phyloP scores from a whole-genome alignment of 768 basidiomycete genomes.

The Pisolithus tinctorius region DNA sequence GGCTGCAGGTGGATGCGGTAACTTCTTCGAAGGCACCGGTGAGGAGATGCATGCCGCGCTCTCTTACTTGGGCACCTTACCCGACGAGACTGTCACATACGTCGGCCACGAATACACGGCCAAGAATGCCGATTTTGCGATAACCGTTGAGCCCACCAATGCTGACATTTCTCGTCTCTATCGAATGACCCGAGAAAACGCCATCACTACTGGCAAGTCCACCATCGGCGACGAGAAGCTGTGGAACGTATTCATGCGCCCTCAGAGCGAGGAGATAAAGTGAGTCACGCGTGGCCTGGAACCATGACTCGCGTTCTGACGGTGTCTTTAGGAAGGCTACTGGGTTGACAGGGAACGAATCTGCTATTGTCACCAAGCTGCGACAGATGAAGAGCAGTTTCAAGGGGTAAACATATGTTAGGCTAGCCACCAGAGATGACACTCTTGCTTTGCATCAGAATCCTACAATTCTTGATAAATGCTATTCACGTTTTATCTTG shows the following conservation, averaged over 20 bases:
- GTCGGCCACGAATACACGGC: constrained; percentile 91
- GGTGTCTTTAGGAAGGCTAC: constrained; percentile 41
- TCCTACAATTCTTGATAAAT: not conserved
- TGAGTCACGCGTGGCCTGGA: constrained; percentile 28
- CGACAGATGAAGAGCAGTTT: constrained; percentile 83
- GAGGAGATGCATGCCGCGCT: constrained; percentile 76
- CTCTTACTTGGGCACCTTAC: constrained; percentile 61
- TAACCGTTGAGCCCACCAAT: constrained; percentile 56
- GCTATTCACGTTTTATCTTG: too few species aligned
- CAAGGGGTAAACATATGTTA: constrained; percentile 43
- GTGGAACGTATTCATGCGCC: constrained; percentile 94
- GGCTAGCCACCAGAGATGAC: not conserved
- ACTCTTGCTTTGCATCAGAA: not conserved
- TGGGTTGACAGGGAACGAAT: constrained; percentile 33
- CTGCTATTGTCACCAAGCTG: constrained; percentile 64
- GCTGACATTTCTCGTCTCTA: constrained; percentile 51
- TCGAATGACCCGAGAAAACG: constrained; percentile 50
- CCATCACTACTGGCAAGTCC: constrained; percentile 69
- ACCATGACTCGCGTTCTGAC: not conserved
- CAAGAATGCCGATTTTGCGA: constrained; percentile 66
- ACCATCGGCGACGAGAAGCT: constrained; percentile 91
- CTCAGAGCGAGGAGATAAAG: constrained; percentile 57
- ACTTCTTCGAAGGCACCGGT: constrained; percentile 88
- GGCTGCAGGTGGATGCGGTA: constrained; percentile 69
- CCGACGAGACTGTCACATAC: constrained; percentile 74